Evolutionary conservation across 805 yeast genomes (phyloP).

Genomic region (Candida koratica): DNA sequence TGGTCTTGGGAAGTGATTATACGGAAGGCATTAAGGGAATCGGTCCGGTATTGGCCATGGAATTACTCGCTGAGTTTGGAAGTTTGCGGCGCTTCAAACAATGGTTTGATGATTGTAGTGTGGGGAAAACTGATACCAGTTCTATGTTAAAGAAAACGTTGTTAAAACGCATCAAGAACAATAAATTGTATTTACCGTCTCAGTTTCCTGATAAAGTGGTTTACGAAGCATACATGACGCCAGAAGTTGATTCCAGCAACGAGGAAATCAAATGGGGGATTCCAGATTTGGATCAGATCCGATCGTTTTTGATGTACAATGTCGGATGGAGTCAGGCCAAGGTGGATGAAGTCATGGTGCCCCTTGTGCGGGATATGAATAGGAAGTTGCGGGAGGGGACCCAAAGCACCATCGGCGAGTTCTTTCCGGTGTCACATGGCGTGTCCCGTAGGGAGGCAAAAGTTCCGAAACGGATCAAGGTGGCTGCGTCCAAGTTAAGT

Average conservation of each 20-base stretch:
- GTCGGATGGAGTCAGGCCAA: slow-evolving; percentile 78
- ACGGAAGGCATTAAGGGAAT: slow-evolving; percentile 89
- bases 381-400: slow-evolving; percentile 49
- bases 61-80: slow-evolving; percentile 81
- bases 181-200: slow-evolving; percentile 52
- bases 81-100: slow-evolving; percentile 36
- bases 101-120: slow-evolving; percentile 57
- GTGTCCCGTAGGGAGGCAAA: slow-evolving; percentile 43
- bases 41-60: slow-evolving; percentile 92
- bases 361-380: slow-evolving; percentile 78
- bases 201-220: slow-evolving; percentile 70
- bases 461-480: slow-evolving; percentile 58
- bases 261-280: slow-evolving; percentile 85
- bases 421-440: slow-evolving; percentile 58
- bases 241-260: slow-evolving; percentile 80
- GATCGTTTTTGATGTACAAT: slow-evolving; percentile 62
- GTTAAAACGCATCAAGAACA: slow-evolving; percentile 49
- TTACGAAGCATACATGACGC: slow-evolving; percentile 66
- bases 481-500: slow-evolving; percentile 51
- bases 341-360: slow-evolving; percentile 80
- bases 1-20: slow-evolving; percentile 88
- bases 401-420: slow-evolving; percentile 62
- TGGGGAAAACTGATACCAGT: slow-evolving; percentile 39
- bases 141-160: slow-evolving; percentile 52
- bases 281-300: slow-evolving; percentile 76